These are phyloP conservation scores for Saccharata proteae DNA, from an alignment of 2,329 filamentous ascomycete species.

Conservation along the genomic window DNA sequence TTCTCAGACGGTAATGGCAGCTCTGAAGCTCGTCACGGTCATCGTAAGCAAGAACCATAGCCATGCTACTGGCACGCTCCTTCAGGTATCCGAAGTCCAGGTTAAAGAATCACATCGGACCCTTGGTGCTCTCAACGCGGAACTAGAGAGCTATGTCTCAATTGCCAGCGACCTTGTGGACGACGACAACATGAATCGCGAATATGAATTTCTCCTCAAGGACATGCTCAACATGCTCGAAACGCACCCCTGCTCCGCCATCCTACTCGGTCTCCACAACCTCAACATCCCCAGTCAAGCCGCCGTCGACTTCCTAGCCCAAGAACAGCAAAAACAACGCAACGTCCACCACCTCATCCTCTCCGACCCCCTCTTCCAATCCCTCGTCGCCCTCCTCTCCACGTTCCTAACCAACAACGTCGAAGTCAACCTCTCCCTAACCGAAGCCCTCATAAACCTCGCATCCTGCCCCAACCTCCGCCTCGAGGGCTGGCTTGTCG, in stretches of 20 bases:
- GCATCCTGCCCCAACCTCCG: slow-evolving; percentile 75
- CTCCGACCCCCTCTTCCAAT: slow-evolving; percentile 45
- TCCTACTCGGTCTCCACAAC: slow-evolving; percentile 52
- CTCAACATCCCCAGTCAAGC: slow-evolving; percentile 37
- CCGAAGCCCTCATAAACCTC: slow-evolving; percentile 69
- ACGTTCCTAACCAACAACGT: slow-evolving; percentile 84
- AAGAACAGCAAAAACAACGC: slow-evolving; percentile 45
- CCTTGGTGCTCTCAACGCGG: slow-evolving; percentile 60
- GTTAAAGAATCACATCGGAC: slow-evolving; percentile 49
- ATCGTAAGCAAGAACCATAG: slow-evolving; percentile 79
- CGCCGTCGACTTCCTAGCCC: slow-evolving; percentile 34
- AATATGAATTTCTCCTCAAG: slow-evolving; percentile 59
- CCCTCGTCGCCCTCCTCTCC: slow-evolving; percentile 49
- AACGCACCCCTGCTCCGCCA: slow-evolving; percentile 60
- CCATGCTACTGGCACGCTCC: slow-evolving; percentile 67
- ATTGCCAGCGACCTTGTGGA: slow-evolving; percentile 58
- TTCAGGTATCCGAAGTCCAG: slow-evolving; percentile 52
- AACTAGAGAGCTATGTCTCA: slow-evolving; percentile 58
- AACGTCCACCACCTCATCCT: slow-evolving; percentile 47
- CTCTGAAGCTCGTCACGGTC: slow-evolving; percentile 73
- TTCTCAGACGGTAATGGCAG: slow-evolving; percentile 79
- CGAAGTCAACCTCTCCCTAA: slow-evolving; percentile 80
- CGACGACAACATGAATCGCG: slow-evolving; percentile 56
- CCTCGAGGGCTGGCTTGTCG: slow-evolving; percentile 81
- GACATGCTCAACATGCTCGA: slow-evolving; percentile 60